Conservation (phyloP, 768 basidiomycete species). For the Calvatia gigantea region DNA sequence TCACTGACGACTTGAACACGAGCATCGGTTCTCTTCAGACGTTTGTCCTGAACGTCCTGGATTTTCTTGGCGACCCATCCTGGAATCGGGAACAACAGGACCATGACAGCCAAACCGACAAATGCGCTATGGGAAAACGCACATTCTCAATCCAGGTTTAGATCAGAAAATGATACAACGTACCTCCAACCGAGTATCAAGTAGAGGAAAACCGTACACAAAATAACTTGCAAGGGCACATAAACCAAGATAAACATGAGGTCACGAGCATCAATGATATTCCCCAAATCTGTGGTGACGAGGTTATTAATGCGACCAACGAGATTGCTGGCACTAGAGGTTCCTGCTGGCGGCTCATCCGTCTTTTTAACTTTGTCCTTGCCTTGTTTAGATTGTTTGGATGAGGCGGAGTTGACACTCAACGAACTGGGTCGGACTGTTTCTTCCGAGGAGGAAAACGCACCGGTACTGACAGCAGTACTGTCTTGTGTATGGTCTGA, state of each 20-base stretch:
- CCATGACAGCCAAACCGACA: slow-evolving; percentile 52
- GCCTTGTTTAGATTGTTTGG: slow-evolving; percentile 1
- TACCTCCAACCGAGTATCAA: slow-evolving; percentile 47
- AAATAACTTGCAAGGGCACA: slow-evolving; percentile 37
- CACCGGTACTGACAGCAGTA: slow-evolving; percentile 1
- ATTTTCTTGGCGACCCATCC: slow-evolving; percentile 50
- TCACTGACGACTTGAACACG: slow-evolving; percentile 63
- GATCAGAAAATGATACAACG: slow-evolving; percentile 23
- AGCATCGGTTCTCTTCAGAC: slow-evolving; percentile 54
- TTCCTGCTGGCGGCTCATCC: not conserved
- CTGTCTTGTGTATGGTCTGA: slow-evolving; percentile 3
- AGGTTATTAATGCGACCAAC: slow-evolving; percentile 79
- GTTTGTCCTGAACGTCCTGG: slow-evolving; percentile 45
- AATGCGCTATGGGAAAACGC: slow-evolving; percentile 38
- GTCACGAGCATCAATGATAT: slow-evolving; percentile 35
- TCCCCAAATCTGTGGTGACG: slow-evolving; percentile 59
- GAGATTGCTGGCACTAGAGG: slow-evolving; percentile 35
- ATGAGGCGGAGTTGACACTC: slow-evolving; percentile 7
- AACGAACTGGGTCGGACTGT: slow-evolving; percentile 2
- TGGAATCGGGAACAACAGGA: slow-evolving; percentile 55
- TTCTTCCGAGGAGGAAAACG: not conserved
- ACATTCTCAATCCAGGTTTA: slow-evolving; percentile 7
- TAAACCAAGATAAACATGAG: slow-evolving; percentile 33
- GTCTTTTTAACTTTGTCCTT: not conserved
- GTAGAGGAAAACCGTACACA: slow-evolving; percentile 45